A percentile compares a stretch with the other conserved stretches of the same genome.
Conservation (phyloP, 1,284 basidiomycete genomes). For the Melampsora larici-populina region DNA sequence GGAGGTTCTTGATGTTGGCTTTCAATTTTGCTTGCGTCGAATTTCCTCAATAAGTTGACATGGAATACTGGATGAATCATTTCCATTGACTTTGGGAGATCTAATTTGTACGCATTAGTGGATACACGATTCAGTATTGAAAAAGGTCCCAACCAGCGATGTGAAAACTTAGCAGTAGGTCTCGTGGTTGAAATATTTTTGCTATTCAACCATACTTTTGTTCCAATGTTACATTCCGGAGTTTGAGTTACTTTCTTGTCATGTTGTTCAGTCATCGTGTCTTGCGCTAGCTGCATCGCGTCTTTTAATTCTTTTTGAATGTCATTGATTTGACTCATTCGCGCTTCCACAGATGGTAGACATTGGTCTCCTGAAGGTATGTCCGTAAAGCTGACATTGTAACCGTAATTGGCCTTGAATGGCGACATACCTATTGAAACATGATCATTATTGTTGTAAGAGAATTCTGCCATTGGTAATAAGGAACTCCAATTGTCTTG, state of each 20-base stretch:
- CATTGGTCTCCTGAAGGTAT: not conserved
- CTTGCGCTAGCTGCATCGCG: not conserved
- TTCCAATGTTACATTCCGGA: not conserved
- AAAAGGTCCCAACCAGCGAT: too few relatives aligned
- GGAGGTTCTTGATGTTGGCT: too few relatives aligned
- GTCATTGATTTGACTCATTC: not conserved
- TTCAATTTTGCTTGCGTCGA: too few relatives aligned
- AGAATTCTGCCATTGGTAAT: not conserved
- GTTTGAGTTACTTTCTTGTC: not conserved
- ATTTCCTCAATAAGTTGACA: too few relatives aligned
- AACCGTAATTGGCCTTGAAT: constrained; percentile 3
- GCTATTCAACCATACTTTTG: constrained; percentile 1
- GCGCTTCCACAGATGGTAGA: not conserved
- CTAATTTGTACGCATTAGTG: too few relatives aligned
- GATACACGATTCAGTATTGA: too few relatives aligned
- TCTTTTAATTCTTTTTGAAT: not conserved
- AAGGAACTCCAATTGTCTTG: not conserved
- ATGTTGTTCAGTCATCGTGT: not conserved
- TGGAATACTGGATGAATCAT: too few relatives aligned
- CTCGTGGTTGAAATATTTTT: too few relatives aligned
- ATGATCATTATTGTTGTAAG: constrained; percentile 7
- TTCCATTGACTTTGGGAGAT: too few relatives aligned
- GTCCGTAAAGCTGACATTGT: not conserved
- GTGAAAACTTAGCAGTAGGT: too few relatives aligned
- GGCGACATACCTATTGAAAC: not conserved